A percentile compares a stretch with the other conserved stretches of the same genome.
Conservation (phyloP, 2,329 filamentous ascomycete species). For the Colletotrichum sp. region DNA sequence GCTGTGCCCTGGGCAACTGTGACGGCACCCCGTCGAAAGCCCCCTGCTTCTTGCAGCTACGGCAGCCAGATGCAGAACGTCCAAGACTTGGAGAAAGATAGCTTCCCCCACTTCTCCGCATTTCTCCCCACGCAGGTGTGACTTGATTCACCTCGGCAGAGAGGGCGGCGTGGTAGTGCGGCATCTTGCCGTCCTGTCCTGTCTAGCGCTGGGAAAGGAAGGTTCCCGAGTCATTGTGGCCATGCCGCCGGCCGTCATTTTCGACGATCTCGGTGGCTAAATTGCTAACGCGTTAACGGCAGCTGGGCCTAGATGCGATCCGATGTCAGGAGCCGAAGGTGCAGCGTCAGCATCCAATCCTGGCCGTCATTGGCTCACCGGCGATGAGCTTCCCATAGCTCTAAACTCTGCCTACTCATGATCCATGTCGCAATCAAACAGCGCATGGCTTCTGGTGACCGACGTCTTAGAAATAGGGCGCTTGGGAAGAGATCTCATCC, state of each 20-base stretch:
- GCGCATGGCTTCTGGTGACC: neutral
- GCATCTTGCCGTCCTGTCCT: conserved; percentile 4
- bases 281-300: neutral
- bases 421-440: neutral
- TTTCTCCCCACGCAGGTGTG: conserved; percentile 8
- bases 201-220: neutral
- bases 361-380: neutral
- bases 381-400: neutral
- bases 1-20: conserved; percentile 3
- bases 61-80: neutral
- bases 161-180: neutral
- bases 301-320: neutral
- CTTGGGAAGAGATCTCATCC: neutral
- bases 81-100: conserved; percentile 14
- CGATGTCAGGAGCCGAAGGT: conserved; percentile 16
- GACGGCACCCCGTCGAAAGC: neutral
- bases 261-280: neutral
- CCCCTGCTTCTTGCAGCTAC: neutral
- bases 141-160: conserved; percentile 12
- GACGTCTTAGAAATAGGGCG: neutral
- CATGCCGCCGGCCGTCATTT: neutral
- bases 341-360: neutral
- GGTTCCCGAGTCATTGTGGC: conserved; percentile 1
- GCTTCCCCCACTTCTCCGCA: conserved; percentile 20
- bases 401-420: conserved; percentile 5